These are phyloP conservation scores for Mycena filopes DNA, from an alignment of 768 basidiomycete species.

Conservation along the genomic window DNA sequence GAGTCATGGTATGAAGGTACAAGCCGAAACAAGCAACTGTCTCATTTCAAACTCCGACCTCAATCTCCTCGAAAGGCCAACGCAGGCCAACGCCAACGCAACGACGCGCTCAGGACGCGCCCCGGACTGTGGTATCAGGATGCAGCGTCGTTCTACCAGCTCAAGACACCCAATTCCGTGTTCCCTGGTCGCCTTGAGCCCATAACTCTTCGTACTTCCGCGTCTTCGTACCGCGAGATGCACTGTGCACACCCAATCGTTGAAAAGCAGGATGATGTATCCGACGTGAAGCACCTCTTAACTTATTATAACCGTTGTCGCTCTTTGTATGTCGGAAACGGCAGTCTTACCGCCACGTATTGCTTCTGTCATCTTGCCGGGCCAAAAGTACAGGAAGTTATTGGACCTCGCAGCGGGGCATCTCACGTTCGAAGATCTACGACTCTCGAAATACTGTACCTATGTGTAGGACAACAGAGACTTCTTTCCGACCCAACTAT, in stretches of 20 bases:
- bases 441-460: too few relatives aligned
- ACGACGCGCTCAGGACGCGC: background rate
- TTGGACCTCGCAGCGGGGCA: background rate
- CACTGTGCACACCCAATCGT: constrained; percentile 11
- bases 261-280: background rate
- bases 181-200: constrained; percentile 33
- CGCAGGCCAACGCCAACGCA: too few relatives aligned
- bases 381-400: constrained; percentile 8
- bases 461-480: too few relatives aligned
- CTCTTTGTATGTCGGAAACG: too few relatives aligned
- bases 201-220: constrained; percentile 38
- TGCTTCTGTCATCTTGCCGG: background rate
- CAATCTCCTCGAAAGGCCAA: background rate
- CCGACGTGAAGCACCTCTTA: constrained; percentile 1
- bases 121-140: background rate
- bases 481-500: background rate
- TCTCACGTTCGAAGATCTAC: background rate
- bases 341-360: background rate
- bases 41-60: too few relatives aligned
- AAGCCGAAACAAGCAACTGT: too few relatives aligned
- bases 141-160: background rate
- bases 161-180: constrained; percentile 1
- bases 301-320: too few relatives aligned
- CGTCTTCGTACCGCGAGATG: constrained; percentile 16
- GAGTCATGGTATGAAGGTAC: too few relatives aligned